Percentiles rank a stretch among this genome's conserved stretches.
These are phyloP conservation scores for Friedmanniomyces simplex DNA, from an alignment of 495 filamentous ascomycete genomes.

Conservation along the genomic window DNA sequence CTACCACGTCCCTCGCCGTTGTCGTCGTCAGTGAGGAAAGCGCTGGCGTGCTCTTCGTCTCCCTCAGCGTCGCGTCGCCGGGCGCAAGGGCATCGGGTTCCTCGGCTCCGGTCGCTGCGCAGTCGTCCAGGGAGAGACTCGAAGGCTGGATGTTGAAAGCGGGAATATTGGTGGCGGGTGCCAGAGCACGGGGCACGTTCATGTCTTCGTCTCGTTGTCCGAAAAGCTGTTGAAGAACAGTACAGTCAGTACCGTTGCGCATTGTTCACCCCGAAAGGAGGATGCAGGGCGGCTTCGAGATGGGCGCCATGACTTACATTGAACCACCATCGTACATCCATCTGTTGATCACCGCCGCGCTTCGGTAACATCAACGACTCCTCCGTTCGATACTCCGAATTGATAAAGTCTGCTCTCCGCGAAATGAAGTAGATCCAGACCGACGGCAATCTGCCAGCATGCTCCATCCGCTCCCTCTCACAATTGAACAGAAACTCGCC, in stretches of 20 bases:
- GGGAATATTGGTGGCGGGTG: constrained; percentile 1
- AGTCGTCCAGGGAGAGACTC: constrained; percentile 14
- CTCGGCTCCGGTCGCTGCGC: not conserved
- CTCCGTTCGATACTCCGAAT: constrained; percentile 64
- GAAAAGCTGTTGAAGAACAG: constrained; percentile 43
- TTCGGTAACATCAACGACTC: constrained; percentile 79
- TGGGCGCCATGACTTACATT: constrained; percentile 34
- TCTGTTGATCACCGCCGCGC: constrained; percentile 12
- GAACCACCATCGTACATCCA: constrained; percentile 76
- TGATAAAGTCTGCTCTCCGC: constrained; percentile 66
- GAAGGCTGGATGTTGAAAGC: constrained; percentile 1
- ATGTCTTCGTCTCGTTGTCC: constrained; percentile 80
- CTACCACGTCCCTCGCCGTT: not conserved
- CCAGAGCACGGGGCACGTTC: constrained; percentile 46
- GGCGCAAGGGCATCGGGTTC: not conserved
- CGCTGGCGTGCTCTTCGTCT: constrained; percentile 12
- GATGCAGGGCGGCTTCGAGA: too few species aligned
- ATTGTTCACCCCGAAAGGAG: too few species aligned
- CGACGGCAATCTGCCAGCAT: constrained; percentile 62
- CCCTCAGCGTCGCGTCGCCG: not conserved
- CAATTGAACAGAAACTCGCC: constrained; percentile 94
- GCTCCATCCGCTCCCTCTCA: constrained; percentile 79
- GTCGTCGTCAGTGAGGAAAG: not conserved
- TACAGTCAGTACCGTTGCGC: not conserved
- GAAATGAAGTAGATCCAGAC: constrained; percentile 95